phyloP scores from a whole-genome alignment of 495 filamentous ascomycete genomes.

The Aspergillus sclerotioniger region DNA sequence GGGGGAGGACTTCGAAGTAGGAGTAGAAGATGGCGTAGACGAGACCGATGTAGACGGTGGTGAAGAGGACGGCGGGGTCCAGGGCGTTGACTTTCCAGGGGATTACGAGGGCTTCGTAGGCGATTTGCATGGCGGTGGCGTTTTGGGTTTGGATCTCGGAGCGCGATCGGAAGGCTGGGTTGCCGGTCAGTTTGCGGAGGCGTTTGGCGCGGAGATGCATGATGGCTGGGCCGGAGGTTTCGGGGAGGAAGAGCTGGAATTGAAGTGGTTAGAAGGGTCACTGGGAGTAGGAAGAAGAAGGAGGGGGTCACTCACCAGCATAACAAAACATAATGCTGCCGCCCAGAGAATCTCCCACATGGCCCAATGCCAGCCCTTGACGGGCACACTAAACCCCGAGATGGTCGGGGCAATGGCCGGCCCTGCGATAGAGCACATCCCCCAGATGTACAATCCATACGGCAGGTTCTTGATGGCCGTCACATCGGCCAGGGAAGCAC shows the following conservation, averaged over 20 bases:
- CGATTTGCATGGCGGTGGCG: constrained; percentile 18
- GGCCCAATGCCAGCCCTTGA: constrained; percentile 41
- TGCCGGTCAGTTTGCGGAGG: constrained; percentile 38
- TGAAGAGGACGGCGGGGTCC: constrained; percentile 14
- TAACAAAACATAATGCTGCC: constrained; percentile 26
- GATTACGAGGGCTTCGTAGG: constrained; percentile 8
- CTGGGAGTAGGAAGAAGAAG: no score
- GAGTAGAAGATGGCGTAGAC: constrained; percentile 33
- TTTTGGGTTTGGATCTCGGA: constrained; percentile 34
- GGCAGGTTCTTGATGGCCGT: constrained; percentile 22
- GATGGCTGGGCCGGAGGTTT: constrained; percentile 56
- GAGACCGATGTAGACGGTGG: constrained; percentile 20
- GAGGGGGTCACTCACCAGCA: constrained; percentile 15
- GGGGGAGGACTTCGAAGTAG: constrained; percentile 56
- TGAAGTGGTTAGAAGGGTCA: no score
- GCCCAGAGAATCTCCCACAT: constrained; percentile 43
- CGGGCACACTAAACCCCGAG: constrained; percentile 15
- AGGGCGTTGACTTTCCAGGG: constrained; percentile 11
- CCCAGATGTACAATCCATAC: constrained; percentile 38
- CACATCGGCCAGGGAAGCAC: constrained; percentile 56
- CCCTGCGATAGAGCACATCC: constrained; percentile 30
- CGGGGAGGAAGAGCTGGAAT: constrained; percentile 41
- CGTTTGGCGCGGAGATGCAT: constrained; percentile 52
- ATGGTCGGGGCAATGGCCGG: constrained; percentile 44
- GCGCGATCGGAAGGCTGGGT: constrained; percentile 27